Evolutionary conservation across 2,329 filamentous ascomycete genomes (phyloP), one percentile per base, ranked within the genome.

Genomic region (Epichloe hybrida): DNA sequence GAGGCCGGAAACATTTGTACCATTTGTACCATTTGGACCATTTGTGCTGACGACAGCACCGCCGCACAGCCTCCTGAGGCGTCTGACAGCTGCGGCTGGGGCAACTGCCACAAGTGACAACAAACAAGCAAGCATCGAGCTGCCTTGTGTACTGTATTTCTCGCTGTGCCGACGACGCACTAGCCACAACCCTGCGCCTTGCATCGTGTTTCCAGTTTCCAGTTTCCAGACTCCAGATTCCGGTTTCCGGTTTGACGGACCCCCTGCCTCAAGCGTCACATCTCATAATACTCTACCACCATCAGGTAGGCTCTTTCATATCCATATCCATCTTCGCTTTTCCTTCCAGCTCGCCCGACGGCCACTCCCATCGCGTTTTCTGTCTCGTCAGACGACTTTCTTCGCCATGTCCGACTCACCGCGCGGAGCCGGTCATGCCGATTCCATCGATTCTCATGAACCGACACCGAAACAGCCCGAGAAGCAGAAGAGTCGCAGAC

Each of bases 401-500:
- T 52, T 56, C 60, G 66, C 55, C 57, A 78, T 77, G 74, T 67
- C 72, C 61, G 73, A 76, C 63, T 63, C 68, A 50, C 65, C 71
- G 53, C 67, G 66, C 57, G 68, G 66, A 56, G 63, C 67, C 61
- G 71, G 68, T 55, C 72, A 68, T 56, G 60, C 70, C 62, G 75
- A 78, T 65, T 79, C 76, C 46, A 74, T 80, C 58, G 65, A 70
- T 53, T 77, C 76, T 39, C 72, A 76, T 59, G 76, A 81, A 57
- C 72, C 72, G 51, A 66, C 69, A 58, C 65, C 66, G 58, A 73
- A 76, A 61, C 64, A 69, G 56, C 62, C 76, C 76, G 74, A 93
- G 71, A 93, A 90, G 75, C 80, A 84, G 69, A 95, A 95, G 81
- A 94, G 81, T 76, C 83, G 86, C 69, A 84, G 88, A 70, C 91